These are phyloP conservation scores for Macrotyloma uniflorum DNA, from an alignment of 306 rosid species.

Conservation along the genomic window DNA sequence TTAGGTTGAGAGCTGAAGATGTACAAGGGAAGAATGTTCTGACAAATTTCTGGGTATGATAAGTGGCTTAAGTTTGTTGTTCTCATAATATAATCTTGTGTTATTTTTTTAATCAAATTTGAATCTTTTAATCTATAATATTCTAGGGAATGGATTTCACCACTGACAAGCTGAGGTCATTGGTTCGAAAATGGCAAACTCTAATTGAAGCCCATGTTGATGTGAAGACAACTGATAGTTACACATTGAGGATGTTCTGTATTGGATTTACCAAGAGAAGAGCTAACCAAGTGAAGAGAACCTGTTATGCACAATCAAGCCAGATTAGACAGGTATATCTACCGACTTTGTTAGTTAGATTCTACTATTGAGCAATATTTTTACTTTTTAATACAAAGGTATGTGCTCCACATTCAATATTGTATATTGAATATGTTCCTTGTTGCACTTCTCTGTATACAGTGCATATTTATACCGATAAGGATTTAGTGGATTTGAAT, in stretches of 20 bases:
- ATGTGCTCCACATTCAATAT: too few species aligned
- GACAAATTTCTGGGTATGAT: constrained; percentile 90
- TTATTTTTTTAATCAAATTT: neutral
- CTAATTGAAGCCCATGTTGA: constrained; percentile 93
- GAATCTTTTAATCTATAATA: neutral
- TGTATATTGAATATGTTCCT: neutral
- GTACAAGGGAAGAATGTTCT: constrained; percentile 87
- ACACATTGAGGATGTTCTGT: constrained; percentile 87
- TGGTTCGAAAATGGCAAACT: constrained; percentile 91
- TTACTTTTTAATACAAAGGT: too few species aligned
- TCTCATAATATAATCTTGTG: neutral
- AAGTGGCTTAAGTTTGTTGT: neutral
- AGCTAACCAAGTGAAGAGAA: constrained; percentile 85
- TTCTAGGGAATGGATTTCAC: constrained; percentile 86
- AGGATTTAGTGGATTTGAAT: too few species aligned
- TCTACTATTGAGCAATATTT: too few species aligned
- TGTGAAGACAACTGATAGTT: constrained; percentile 88
- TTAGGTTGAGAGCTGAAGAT: constrained; percentile 93
- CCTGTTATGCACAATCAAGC: constrained; percentile 93
- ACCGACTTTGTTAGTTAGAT: neutral
- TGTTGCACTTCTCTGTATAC: neutral
- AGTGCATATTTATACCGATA: too few species aligned
- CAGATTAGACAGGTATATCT: constrained; percentile 77
- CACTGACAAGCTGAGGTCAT: constrained; percentile 88
- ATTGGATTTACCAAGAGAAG: constrained; percentile 91